Evolutionary conservation across 1,284 basidiomycete genomes (phyloP).

Genomic region (Fomitopsis palustris): DNA sequence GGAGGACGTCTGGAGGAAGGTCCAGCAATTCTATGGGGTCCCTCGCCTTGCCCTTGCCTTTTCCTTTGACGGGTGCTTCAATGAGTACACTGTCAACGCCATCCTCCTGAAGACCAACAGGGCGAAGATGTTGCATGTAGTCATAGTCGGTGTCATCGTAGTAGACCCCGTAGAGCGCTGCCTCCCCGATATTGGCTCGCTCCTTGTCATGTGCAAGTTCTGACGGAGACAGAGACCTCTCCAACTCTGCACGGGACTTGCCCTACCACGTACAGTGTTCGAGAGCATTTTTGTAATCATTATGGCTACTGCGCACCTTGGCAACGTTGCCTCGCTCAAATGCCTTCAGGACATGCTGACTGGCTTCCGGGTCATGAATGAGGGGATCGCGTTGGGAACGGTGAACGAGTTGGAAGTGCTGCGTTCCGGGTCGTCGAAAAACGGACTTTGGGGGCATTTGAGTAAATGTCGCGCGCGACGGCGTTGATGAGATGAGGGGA

Average conservation of each 20-base stretch:
- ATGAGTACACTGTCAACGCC: constrained; percentile 76
- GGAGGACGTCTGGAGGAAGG: constrained; percentile 70
- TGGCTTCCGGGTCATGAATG: constrained; percentile 90
- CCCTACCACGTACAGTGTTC: constrained; percentile 42
- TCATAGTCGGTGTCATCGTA: constrained; percentile 99
- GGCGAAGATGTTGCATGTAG: constrained; percentile 95
- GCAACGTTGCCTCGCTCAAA: constrained; percentile 70
- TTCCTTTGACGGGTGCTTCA: constrained; percentile 56
- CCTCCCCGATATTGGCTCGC: constrained; percentile 74
- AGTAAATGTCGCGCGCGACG: neutral
- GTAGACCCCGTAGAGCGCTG: constrained; percentile 87
- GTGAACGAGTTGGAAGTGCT: constrained; percentile 97
- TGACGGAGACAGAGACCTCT: constrained; percentile 53
- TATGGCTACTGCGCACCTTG: constrained; percentile 44
- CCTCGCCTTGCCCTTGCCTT: constrained; percentile 33
- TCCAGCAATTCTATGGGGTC: constrained; percentile 39
- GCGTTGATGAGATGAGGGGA: neutral
- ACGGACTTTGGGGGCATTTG: constrained; percentile 75
- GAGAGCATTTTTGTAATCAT: neutral
- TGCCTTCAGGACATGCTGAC: constrained; percentile 84
- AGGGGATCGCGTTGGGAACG: constrained; percentile 95
- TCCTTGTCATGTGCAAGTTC: constrained; percentile 49
- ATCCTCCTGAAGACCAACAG: constrained; percentile 70
- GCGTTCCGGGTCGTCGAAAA: constrained; percentile 84
- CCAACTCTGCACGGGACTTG: constrained; percentile 75